Percentiles rank a stretch among this genome's conserved stretches.
These are phyloP conservation scores for Echria macrotheca DNA, from an alignment of 495 filamentous ascomycete species.

Conservation along the genomic window DNA sequence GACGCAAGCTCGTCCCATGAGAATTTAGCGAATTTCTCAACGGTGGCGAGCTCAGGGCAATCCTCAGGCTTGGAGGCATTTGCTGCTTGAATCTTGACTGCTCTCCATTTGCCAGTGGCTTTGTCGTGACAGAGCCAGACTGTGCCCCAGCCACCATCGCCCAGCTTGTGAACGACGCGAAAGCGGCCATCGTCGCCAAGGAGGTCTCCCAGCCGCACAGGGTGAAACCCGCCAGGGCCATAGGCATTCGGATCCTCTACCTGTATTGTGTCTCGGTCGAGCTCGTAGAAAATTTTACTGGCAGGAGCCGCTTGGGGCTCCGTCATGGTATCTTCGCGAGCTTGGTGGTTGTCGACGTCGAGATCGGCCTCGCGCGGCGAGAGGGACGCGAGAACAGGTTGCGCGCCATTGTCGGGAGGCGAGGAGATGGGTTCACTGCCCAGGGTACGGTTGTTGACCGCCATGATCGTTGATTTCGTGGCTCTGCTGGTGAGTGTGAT, in stretches of 20 bases:
- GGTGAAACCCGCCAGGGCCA: conserved; percentile 35
- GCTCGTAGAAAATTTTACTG: neutral
- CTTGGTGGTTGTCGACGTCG: too few species aligned
- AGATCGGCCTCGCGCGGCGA: too few species aligned
- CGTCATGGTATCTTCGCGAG: too few species aligned
- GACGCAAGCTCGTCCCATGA: neutral
- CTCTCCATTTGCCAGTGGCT: conserved; percentile 16
- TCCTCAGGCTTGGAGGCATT: neutral
- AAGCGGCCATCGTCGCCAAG: conserved; percentile 35
- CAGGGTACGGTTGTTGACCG: too few species aligned
- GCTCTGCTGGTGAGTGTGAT: too few species aligned
- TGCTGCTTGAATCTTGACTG: conserved; percentile 18
- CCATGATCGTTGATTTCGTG: too few species aligned
- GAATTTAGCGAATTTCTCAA: conserved; percentile 6
- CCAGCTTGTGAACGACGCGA: conserved; percentile 50
- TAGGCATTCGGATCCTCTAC: conserved; percentile 16
- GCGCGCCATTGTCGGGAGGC: too few species aligned
- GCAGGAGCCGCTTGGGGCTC: too few species aligned
- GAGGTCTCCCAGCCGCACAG: conserved; percentile 41
- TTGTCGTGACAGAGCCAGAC: conserved; percentile 52
- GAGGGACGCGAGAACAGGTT: too few species aligned
- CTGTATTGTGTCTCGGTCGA: neutral
- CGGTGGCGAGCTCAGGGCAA: conserved; percentile 16
- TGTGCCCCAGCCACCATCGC: conserved; percentile 46
- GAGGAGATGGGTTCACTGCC: too few species aligned